Evolutionary conservation across 108 stramenopile species (phyloP), one percentile per base, ranked within the genome.

Genomic region (Fragilaria crotonensis): DNA sequence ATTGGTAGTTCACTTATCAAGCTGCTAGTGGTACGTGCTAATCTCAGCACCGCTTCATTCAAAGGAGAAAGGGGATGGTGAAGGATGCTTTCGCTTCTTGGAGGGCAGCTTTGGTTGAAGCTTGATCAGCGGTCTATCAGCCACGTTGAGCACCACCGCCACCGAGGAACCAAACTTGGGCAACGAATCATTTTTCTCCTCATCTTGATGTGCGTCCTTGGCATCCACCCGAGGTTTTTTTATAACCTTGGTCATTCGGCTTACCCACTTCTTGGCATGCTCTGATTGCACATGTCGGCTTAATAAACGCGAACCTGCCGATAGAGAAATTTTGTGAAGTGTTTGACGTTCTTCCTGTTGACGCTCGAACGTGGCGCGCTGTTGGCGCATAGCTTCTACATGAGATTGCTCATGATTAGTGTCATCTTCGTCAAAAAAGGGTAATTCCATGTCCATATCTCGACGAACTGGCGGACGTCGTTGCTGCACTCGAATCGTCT

Each of bases 341-440:
- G 54, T 58, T 21, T 62, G 52, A 23, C 75, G 71, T 26, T 83
- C 81, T 48, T 71, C 47, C 21, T 71, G 70, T 48, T 89, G 87
- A 45, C 73, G 66, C 60, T 92, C 90, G 61, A 78, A 92, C 0
- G 82, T 68, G 2, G 85, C 73, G 54, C 82, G 89, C 33, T 84
- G 85, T 33, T 85, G 68, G 44, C 71, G 60, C 46, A 83, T 54
- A 1, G 78, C 70, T 45, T 92, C 90, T 25, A 75, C 59, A 49
- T 83, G 73, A 0, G 87, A 81, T 32, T 72, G 70, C 53, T 89
- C 85, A 53, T 78, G 77, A 33, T 76, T 69, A 11, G 71, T 77
- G 25, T 84, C 72, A 23, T 85, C 77, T 70, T 83, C 85, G 47
- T 92, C 90, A 60, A 84, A 85, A 63, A 80, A 89, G 1, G 86